Evolutionary conservation across 495 filamentous ascomycete genomes (phyloP), one percentile per base, ranked within the genome.

Genomic region (Cenococcum geophilum): DNA sequence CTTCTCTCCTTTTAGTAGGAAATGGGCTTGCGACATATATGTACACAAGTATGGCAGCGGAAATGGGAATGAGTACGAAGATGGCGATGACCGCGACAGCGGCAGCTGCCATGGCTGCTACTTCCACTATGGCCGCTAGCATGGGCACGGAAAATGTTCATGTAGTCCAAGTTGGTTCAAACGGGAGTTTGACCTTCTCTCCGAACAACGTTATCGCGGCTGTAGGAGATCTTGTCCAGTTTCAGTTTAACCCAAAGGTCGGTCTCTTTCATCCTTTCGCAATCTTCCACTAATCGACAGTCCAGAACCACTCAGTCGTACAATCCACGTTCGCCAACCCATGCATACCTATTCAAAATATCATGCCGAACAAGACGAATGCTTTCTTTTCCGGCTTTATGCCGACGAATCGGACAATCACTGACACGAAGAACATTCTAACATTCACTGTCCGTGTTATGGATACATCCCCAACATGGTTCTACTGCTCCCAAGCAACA

Each of bases 191-290:
- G 5, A 55, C 40, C 16, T 75, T 75, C 59, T 66, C 67, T 11
- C 77, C 77, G 9, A 69, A 76, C 47, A 73, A 68, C 2, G 58
- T 82, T 35, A 66, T 62, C 25, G 80, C 78, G 1, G 61, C 47
- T 1, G 63, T 70, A 0, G 80, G 80, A 10, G 75, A 78, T 36
- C 59, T 78, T 54, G 72, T 83, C 42, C 78, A 82, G 56, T 83
- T 82, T 70, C 80, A 81, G 48, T 83, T 81, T 73, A 75, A 72
- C 49, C 70, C 76, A 5, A 72, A 67, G 68, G 77, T 78, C 67
- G 35, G 70, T 66, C 45, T 18, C 34, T 16, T n/a, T 20, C 11
- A 23, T 27, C 27, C 21, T 16, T 37, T 67, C 25, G n/a, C 57
- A 53, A 36, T 36, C 18, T 37, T 47, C 53, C 37, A 25, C 42